These are phyloP conservation scores for Clarireedia sp. DNA, from an alignment of 2,329 filamentous ascomycete genomes.

Conservation along the genomic window DNA sequence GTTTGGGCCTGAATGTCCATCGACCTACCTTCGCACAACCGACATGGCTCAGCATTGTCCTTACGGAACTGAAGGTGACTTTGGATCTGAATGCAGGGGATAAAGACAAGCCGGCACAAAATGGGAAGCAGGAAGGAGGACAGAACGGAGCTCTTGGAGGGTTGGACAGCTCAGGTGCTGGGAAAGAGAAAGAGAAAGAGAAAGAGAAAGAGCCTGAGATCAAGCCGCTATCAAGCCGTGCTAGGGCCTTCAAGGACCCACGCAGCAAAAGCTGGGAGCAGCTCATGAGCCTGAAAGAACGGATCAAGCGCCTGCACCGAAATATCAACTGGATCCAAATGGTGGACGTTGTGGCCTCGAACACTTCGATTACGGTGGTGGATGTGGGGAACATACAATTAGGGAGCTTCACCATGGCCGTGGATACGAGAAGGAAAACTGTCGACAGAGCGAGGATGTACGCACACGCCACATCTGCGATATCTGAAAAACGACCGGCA, in stretches of 20 bases:
- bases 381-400: conserved; percentile 81
- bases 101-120: conserved; percentile 30
- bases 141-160: conserved; percentile 13
- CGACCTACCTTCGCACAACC: conserved; percentile 94
- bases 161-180: conserved; percentile 14
- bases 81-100: conserved; percentile 66
- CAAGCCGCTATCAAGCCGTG: conserved; percentile 17
- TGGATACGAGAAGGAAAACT: conserved; percentile 87
- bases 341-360: conserved; percentile 80
- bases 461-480: conserved; percentile 63
- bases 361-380: conserved; percentile 66
- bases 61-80: conserved; percentile 79
- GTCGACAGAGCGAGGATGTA: conserved; percentile 87
- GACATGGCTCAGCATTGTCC: conserved; percentile 86
- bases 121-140: conserved; percentile 18
- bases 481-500: conserved; percentile 62
- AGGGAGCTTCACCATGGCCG: conserved; percentile 74
- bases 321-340: conserved; percentile 83
- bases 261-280: conserved; percentile 73
- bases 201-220: conserved; percentile 15
- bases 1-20: conserved; percentile 80
- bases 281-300: conserved; percentile 72
- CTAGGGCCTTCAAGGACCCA: conserved; percentile 27
- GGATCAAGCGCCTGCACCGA: conserved; percentile 76
- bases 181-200: conserved; percentile 11